phyloP scores from a whole-genome alignment of 169 alveolate genomes.

The Eimeria maxima region DNA sequence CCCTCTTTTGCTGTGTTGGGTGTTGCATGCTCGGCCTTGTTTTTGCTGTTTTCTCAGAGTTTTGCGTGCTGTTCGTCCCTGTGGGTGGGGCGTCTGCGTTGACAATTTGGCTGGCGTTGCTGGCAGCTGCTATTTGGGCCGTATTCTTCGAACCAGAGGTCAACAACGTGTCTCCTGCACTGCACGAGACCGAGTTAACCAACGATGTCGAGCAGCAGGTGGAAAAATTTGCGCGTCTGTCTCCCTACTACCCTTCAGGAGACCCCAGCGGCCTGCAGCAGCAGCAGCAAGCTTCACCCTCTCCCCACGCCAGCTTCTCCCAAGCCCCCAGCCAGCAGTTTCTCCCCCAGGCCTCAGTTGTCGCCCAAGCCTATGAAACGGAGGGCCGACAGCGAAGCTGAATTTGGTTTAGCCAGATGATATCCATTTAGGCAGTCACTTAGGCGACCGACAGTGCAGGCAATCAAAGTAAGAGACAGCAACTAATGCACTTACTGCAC shows the following conservation, averaged over 20 bases:
- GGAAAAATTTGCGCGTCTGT: constrained; percentile 93
- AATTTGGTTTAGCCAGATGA: background rate
- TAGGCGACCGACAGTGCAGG: background rate
- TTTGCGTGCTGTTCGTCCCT: constrained; percentile 88
- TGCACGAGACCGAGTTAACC: constrained; percentile 95
- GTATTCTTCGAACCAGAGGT: constrained; percentile 95
- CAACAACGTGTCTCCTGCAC: constrained; percentile 95
- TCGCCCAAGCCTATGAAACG: constrained; percentile 54
- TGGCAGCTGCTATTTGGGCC: constrained; percentile 95
- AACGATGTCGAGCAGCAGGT: constrained; percentile 96
- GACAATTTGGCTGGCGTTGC: constrained; percentile 90
- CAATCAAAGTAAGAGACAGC: background rate
- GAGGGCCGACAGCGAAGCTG: constrained; percentile 11
- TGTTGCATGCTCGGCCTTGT: background rate
- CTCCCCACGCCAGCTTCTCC: background rate
- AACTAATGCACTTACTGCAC: background rate
- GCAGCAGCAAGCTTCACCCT: background rate
- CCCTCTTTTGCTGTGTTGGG: constrained; percentile 33
- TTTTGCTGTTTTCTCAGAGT: constrained; percentile 82
- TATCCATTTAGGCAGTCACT: background rate
- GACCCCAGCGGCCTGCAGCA: background rate
- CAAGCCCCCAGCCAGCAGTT: constrained; percentile 62
- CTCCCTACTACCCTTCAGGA: constrained; percentile 84
- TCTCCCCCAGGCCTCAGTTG: constrained; percentile 22
- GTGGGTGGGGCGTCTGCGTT: constrained; percentile 87